Evolutionary conservation across 2,329 filamentous ascomycete species (phyloP), one percentile per base, ranked within the genome.

Genomic region (Cladophialophora bantiana): DNA sequence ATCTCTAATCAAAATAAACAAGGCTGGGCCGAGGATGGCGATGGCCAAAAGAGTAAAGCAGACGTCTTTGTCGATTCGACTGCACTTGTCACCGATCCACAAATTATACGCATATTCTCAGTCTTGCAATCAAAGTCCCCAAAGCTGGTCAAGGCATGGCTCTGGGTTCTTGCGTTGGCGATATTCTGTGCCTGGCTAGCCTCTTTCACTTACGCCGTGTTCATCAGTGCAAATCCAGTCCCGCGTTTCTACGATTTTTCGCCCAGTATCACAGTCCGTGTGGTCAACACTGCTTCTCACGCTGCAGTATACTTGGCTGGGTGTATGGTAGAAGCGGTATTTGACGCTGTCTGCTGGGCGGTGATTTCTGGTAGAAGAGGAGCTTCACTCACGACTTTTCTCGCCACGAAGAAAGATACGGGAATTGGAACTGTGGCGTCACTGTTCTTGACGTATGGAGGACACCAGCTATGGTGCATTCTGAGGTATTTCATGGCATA

Each of bases 271-370:
- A 54, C 50, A 7, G 32, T 54, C 26, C 18, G 18, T 7, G 50
- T 54, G 26, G 32, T 54, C 50, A 54, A 54, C 12, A 6, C 34
- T 32, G 50, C 50, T 20, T 54, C 50, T 54, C 50, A 54, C 26
- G 26, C 32, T 7, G 32, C 50, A 1, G 50, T 35, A 7, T 35
- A 32, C 15, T 12, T 54, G 50, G 50, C 50, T 32, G 50, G 50
- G 4, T 34, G 50, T 5, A 54, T 54, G 50, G 12, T 54, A 7
- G 15, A 32, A 35, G 50, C 32, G 26, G 20, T 20, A 5, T 35
- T 54, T 15, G 50, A 54, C 32, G 50, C 32, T 13, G 26, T 54
- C 13, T 54, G 26, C 26, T 54, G 50, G 50, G n/a, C 50, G 15
- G 26, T 54, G 50, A 54, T 54, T 20, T 54, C 50, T 32, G 32